A percentile compares a stretch with the other conserved stretches of the same genome.
Evolutionary conservation across 139 green algal genomes (phyloP).

Genomic region (Tetratostichococcus sp.): DNA sequence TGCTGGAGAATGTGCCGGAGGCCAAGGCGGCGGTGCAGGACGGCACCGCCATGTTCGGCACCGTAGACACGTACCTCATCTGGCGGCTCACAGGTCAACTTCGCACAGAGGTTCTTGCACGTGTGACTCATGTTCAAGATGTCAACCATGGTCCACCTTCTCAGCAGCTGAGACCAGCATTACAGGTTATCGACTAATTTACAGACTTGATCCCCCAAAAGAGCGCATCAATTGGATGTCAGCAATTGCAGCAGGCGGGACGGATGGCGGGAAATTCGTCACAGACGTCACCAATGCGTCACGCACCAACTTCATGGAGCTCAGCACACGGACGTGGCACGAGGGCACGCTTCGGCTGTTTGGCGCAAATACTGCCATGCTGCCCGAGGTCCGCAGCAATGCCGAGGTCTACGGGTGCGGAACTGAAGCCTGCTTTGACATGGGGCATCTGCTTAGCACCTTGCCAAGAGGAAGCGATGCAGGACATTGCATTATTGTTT

Average conservation of each 20-base stretch:
- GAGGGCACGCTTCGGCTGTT: conserved; percentile 56
- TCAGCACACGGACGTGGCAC: conserved; percentile 79
- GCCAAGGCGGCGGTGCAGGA: conserved; percentile 49
- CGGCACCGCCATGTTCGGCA: conserved; percentile 70
- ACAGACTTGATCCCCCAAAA: too few species aligned
- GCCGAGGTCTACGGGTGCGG: conserved; percentile 66
- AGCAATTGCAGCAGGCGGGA: conserved; percentile 49
- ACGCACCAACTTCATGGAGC: conserved; percentile 89
- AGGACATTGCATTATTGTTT: background rate
- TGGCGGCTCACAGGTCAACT: conserved; percentile 90
- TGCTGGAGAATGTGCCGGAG: conserved; percentile 78
- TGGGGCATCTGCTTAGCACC: too few species aligned
- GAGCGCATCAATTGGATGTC: too few species aligned
- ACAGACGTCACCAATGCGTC: conserved; percentile 93
- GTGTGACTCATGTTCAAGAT: too few species aligned
- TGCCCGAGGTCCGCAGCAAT: conserved; percentile 83
- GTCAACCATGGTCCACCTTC: too few species aligned
- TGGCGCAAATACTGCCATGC: conserved; percentile 36
- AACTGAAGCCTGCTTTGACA: background rate
- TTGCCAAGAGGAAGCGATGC: too few species aligned
- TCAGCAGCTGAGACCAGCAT: too few species aligned
- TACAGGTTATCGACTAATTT: too few species aligned
- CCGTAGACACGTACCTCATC: conserved; percentile 95
- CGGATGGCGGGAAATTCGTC: conserved; percentile 58
- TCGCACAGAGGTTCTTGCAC: too few species aligned